Base-by-base conservation (phyloP, 495 filamentous ascomycete species). In the Trichoderma erinaceum region DNA sequence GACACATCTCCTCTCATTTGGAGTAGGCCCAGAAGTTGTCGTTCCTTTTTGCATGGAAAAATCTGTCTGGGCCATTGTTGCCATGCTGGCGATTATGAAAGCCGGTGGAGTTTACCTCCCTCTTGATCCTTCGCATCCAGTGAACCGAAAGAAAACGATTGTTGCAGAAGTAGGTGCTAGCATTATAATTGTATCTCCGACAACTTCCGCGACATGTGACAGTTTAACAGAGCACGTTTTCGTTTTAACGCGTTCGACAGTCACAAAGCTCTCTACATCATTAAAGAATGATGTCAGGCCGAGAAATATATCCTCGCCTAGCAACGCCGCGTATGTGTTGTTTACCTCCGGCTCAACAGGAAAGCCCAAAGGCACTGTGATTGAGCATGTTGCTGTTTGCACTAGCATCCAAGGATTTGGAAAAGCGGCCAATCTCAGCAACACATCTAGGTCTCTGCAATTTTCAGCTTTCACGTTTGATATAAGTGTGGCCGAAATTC, bases 401-500 rank as follows among this genome's bases (percentile, higher is more conserved):
- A 76, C 77, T 15, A n/a, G 35, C 41, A 38, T 11, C 25, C 65
- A 4, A 64, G 68, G 70, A 71, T 87, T 2, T 66, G 76, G 0
- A 80, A 82, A 1, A 70, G 35, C 35, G 35, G 35, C 35, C 69
- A 18, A 71, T 75, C 23, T 75, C 84, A 2, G 80, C 81, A 0
- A 64, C 65, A 0, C 69, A 86, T 21, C 69, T 77, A 6, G 76
- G 71, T 1, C 87, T 11, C 79, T 92, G 70, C 89, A 92, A 68
- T 86, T 89, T 66, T 87, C 89, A 3, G 86, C 86, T 46, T 90
- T 86, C 71, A 86, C 86, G 0, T 89, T 90, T 46, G 90, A 93
- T 68, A 85, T 86, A 10, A 69, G 75, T 21, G 84, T 83, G 4
- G 82, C 78, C 5, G 35, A 38, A 38, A 38, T 38, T 7, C 35